These are phyloP conservation scores for Malassezia vespertilionis DNA, from an alignment of 1,284 basidiomycete species.

Conservation along the genomic window DNA sequence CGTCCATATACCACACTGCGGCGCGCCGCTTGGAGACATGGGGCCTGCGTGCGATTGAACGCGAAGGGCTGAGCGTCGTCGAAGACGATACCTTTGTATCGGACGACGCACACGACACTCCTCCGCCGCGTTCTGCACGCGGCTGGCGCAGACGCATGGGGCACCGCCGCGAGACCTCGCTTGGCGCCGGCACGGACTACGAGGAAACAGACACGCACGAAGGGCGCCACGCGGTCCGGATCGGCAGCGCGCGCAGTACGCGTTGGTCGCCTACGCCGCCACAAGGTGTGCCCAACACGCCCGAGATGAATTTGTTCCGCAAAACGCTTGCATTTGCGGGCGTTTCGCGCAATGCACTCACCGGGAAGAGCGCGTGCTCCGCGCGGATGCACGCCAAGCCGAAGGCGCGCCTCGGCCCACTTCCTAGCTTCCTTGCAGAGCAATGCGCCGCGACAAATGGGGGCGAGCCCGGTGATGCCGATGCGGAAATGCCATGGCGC, in stretches of 20 bases:
- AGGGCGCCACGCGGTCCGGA: conserved; percentile 9
- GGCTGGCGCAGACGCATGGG: conserved; percentile 1
- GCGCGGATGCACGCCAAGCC: conserved; percentile 12
- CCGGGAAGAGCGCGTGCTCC: conserved; percentile 15
- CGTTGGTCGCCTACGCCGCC: conserved; percentile 8
- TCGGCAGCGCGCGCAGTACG: conserved; percentile 15
- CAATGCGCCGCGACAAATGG: background rate
- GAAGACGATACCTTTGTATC: conserved; percentile 22
- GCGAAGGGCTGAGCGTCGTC: conserved; percentile 30
- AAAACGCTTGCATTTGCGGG: conserved; percentile 15
- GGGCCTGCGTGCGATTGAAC: conserved; percentile 32
- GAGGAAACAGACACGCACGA: no score
- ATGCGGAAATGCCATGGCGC: background rate
- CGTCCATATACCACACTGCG: conserved; percentile 37
- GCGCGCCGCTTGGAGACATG: conserved; percentile 34
- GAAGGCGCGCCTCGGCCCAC: conserved; percentile 12
- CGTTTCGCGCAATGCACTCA: conserved; percentile 8
- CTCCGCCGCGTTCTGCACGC: background rate
- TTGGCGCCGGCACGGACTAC: background rate
- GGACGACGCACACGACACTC: background rate
- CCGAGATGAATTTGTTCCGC: conserved; percentile 5
- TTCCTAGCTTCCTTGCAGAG: conserved; percentile 2
- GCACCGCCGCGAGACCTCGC: background rate
- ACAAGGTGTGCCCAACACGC: conserved; percentile 2
- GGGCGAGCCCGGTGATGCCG: background rate